Conservation (phyloP, 73 alveolate genomes). For the Paramecium octaurelia region DNA sequence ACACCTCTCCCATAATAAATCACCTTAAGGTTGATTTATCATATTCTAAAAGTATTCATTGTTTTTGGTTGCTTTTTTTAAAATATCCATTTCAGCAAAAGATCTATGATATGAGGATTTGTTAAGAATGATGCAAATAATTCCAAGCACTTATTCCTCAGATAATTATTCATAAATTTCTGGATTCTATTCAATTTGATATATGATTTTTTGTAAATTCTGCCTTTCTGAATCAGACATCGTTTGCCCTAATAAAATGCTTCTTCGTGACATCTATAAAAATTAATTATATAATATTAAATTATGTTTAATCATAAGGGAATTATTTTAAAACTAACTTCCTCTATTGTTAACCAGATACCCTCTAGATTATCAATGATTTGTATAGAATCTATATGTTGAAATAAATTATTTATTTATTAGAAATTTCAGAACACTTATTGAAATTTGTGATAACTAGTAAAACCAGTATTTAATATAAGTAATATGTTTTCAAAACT, state of each 20-base stretch:
- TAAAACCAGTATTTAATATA: background rate
- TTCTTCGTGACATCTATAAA: background rate
- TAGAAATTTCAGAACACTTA: background rate
- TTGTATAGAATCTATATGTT: too few species aligned
- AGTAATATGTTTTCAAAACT: too few species aligned
- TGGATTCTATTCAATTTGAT: background rate
- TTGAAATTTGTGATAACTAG: background rate
- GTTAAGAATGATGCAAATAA: background rate
- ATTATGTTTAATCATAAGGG: background rate
- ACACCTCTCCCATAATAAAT: constrained; percentile 7
- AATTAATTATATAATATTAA: background rate
- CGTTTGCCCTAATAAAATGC: background rate
- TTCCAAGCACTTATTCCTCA: background rate
- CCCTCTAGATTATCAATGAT: background rate
- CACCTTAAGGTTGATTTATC: constrained; percentile 34
- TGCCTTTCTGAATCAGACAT: background rate
- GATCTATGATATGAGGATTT: background rate
- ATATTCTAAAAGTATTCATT: background rate
- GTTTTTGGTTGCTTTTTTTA: background rate
- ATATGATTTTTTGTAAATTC: background rate
- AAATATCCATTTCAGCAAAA: constrained; percentile 19
- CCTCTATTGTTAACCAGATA: background rate
- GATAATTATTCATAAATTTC: background rate
- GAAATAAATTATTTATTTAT: background rate
- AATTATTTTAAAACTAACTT: background rate